Percentiles rank a stretch among this genome's conserved stretches.
These are phyloP conservation scores for Pisolithus sp. DNA, from an alignment of 768 basidiomycete genomes.

Conservation along the genomic window DNA sequence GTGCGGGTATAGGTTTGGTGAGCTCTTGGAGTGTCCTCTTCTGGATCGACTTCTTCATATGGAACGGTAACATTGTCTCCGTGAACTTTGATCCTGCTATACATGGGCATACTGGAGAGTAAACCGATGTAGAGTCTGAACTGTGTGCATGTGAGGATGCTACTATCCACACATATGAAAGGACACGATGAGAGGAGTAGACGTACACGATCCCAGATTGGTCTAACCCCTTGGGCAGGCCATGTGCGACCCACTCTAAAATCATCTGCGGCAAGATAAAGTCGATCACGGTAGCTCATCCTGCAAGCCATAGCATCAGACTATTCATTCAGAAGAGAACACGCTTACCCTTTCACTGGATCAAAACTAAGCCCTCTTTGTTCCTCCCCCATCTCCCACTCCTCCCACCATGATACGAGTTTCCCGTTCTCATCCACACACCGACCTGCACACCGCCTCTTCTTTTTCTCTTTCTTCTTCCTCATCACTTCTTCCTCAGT, in stretches of 20 bases:
- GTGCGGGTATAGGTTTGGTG: slow-evolving; percentile 15
- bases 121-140: slow-evolving; percentile 28
- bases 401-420: slow-evolving; percentile 27
- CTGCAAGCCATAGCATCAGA: slow-evolving; percentile 1
- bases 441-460: slow-evolving; percentile 15
- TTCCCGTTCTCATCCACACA: slow-evolving; percentile 14
- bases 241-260: slow-evolving; percentile 25
- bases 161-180: not conserved
- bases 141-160: slow-evolving; percentile 6
- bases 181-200: not conserved
- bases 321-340: not conserved
- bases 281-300: slow-evolving; percentile 14
- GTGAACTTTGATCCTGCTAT: slow-evolving; percentile 22
- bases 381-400: slow-evolving; percentile 25
- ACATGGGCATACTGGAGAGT: slow-evolving; percentile 24
- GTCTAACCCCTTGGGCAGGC: slow-evolving; percentile 23
- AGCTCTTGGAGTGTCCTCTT: slow-evolving; percentile 12
- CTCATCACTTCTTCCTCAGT: slow-evolving; percentile 15
- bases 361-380: slow-evolving; percentile 5
- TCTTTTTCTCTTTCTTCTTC: slow-evolving; percentile 11
- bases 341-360: no score
- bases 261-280: slow-evolving; percentile 25
- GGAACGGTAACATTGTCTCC: slow-evolving; percentile 22
- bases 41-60: slow-evolving; percentile 26
- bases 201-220: slow-evolving; percentile 27